Base-by-base conservation (phyloP, 2,329 filamentous ascomycete genomes). In the Lecanoromycetidae sp. region DNA sequence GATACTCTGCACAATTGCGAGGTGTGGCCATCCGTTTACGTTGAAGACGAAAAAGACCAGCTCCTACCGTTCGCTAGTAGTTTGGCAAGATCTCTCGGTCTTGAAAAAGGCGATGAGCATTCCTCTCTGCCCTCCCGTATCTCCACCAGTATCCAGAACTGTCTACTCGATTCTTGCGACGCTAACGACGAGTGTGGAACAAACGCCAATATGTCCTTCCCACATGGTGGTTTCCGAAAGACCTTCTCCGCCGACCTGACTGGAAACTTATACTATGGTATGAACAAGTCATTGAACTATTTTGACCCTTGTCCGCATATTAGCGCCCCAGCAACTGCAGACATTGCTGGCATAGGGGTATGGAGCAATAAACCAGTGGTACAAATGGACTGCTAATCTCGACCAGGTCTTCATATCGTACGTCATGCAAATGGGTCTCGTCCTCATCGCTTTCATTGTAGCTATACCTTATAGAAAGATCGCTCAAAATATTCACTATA, bases 271-370 rank as follows among this genome's bases (percentile, higher is more conserved):
- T 3, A 7, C 10, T 7, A 3, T 43, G 40, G 20, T 17, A 33
- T 9, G 5, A 13, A 22, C 19, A 43, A n/a, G 33, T 22, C 17
- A 33, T 15, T 35, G 7, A 15, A 2, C n/a, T 4, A 10, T 20
- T 7, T 17, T 26, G 8, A n/a, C 5, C 19, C 8, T 29, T 17
- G 17, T 12, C 12, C 5, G 4, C n/a, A 25, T 20, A 20, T n/a
- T 23, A 32, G 13, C n/a, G 22, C n/a, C 9, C 29, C 19, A 3
- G 13, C 49, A 10, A 48, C 44, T 17, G 17, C 33, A 27, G 50
- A 52, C 20, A 37, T 52, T 40, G 50, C 46, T 23, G 47, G 50
- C 15, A 50, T 52, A 12, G 46, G 50, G n/a, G 47, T 50, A 36
- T 15, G 26, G 23, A n/a, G n/a, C n/a, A 19, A 5, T 1, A 10